Evolutionary conservation across 2,329 filamentous ascomycete species (phyloP).

Genomic region (Metarhizium brunneum): DNA sequence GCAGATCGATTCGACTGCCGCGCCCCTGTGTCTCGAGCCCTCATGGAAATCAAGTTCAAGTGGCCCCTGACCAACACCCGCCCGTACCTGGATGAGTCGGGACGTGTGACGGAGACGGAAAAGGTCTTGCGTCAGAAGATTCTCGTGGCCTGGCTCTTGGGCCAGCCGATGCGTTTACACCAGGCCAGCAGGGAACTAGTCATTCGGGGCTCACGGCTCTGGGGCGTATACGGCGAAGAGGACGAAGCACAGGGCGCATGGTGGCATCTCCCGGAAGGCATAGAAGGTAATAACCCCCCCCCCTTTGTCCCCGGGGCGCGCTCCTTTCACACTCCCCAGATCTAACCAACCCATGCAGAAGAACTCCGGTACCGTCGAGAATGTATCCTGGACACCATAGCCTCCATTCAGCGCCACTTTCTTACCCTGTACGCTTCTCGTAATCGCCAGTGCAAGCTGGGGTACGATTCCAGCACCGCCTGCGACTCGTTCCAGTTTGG

Average conservation of each 20-base stretch:
- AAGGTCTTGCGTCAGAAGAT: slow-evolving; percentile 62
- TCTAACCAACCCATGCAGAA: slow-evolving; percentile 27
- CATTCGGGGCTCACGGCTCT: slow-evolving; percentile 51
- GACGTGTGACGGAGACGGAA: slow-evolving; percentile 40
- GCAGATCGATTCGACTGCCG: slow-evolving; percentile 66
- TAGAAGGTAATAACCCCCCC: slow-evolving; percentile 44
- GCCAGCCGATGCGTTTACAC: slow-evolving; percentile 51
- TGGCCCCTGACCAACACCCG: slow-evolving; percentile 40
- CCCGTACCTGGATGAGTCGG: slow-evolving; percentile 25
- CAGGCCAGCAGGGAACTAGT: slow-evolving; percentile 57
- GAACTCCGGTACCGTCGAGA: slow-evolving; percentile 59
- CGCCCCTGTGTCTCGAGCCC: slow-evolving; percentile 41
- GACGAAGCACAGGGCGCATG: slow-evolving; percentile 39
- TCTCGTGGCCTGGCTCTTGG: slow-evolving; percentile 55
- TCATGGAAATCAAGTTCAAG: slow-evolving; percentile 41
- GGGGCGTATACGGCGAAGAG: slow-evolving; percentile 33
- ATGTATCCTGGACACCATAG: slow-evolving; percentile 58
- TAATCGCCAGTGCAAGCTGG: slow-evolving; percentile 59
- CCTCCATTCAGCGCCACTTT: slow-evolving; percentile 61
- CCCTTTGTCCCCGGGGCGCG: neutral
- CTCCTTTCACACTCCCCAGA: neutral
- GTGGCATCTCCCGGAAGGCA: slow-evolving; percentile 62
- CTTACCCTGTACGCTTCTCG: slow-evolving; percentile 58
- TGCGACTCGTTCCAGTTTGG: slow-evolving; percentile 74
- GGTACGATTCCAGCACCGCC: slow-evolving; percentile 62